Percentiles rank a stretch among this genome's conserved stretches.
phyloP scores from a whole-genome alignment of 208 protist genomes.

The Acanthamoeba culbertsoni region DNA sequence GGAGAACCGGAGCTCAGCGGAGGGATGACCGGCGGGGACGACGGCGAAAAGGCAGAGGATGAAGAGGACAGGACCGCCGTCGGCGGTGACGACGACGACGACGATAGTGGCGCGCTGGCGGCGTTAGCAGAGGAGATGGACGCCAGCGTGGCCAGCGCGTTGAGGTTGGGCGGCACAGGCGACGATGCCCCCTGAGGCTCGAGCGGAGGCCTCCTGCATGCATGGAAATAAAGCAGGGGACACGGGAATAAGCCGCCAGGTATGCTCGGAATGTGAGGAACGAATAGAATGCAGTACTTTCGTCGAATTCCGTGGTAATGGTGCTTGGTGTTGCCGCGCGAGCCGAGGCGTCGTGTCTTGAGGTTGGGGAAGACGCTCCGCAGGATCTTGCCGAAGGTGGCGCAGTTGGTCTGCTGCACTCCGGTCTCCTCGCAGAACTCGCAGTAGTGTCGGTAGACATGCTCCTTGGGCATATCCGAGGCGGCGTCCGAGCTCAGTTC shows the following conservation, averaged over 20 bases:
- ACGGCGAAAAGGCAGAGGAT: too few relatives aligned
- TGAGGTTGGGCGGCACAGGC: background rate
- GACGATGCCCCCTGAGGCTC: background rate
- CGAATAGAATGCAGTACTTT: background rate
- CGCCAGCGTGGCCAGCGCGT: background rate
- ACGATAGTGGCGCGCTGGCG: background rate
- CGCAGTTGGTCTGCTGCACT: conserved; percentile 61
- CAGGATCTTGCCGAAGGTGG: conserved; percentile 72
- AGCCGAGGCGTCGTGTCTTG: conserved; percentile 65
- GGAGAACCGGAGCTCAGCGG: background rate
- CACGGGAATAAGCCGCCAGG: background rate
- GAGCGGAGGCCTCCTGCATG: background rate
- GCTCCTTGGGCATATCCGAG: conserved; percentile 27
- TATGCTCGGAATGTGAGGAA: background rate
- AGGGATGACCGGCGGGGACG: background rate
- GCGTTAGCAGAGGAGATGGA: background rate
- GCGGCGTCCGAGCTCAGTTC: background rate
- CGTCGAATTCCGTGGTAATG: conserved; percentile 74
- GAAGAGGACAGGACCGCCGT: too few relatives aligned
- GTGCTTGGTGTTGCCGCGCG: conserved; percentile 71
- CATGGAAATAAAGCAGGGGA: background rate
- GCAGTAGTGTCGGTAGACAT: conserved; percentile 10
- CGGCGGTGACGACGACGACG: too few relatives aligned
- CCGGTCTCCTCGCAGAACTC: conserved; percentile 7
- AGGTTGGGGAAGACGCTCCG: conserved; percentile 66